Evolutionary conservation across 148 eudicot species (phyloP).

Genomic region (Selenicereus undatus): DNA sequence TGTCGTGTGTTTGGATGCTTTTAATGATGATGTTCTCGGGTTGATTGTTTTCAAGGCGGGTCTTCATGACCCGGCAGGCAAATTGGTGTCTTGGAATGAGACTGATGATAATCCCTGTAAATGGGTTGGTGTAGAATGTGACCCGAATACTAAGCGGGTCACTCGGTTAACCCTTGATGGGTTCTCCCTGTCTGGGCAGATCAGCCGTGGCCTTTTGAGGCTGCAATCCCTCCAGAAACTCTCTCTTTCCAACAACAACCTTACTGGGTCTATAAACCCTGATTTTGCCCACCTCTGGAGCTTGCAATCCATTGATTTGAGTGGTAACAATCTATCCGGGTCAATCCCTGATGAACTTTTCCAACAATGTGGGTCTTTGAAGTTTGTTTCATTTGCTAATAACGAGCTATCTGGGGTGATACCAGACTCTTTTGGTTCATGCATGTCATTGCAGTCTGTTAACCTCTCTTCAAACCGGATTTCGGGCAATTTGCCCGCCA

Average conservation of each 20-base stretch:
- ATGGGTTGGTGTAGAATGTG: slow-evolving; percentile 73
- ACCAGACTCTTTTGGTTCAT: slow-evolving; percentile 55
- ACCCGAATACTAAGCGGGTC: slow-evolving; percentile 46
- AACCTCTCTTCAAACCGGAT: slow-evolving; percentile 62
- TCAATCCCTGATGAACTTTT: slow-evolving; percentile 57
- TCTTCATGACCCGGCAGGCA: slow-evolving; percentile 57
- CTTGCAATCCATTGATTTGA: slow-evolving; percentile 53
- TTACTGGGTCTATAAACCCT: slow-evolving; percentile 66
- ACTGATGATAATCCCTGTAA: slow-evolving; percentile 63
- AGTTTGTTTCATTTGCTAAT: slow-evolving; percentile 49
- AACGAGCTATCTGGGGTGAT: slow-evolving; percentile 60
- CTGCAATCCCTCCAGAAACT: slow-evolving; percentile 48
- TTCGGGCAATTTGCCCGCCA: slow-evolving; percentile 54
- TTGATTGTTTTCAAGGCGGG: slow-evolving; percentile 71
- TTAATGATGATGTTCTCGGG: slow-evolving; percentile 89
- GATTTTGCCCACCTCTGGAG: slow-evolving; percentile 49
- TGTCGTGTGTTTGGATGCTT: slow-evolving; percentile 34
- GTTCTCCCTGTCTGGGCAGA: slow-evolving; percentile 66
- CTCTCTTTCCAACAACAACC: slow-evolving; percentile 55
- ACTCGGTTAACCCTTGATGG: slow-evolving; percentile 51
- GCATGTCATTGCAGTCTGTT: slow-evolving; percentile 48
- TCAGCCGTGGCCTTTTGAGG: slow-evolving; percentile 49
- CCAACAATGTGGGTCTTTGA: slow-evolving; percentile 65
- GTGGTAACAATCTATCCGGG: slow-evolving; percentile 60
- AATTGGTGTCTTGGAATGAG: slow-evolving; percentile 69